Evolutionary conservation across 441 rosid species (phyloP).

Genomic region (Geranium incanum): DNA sequence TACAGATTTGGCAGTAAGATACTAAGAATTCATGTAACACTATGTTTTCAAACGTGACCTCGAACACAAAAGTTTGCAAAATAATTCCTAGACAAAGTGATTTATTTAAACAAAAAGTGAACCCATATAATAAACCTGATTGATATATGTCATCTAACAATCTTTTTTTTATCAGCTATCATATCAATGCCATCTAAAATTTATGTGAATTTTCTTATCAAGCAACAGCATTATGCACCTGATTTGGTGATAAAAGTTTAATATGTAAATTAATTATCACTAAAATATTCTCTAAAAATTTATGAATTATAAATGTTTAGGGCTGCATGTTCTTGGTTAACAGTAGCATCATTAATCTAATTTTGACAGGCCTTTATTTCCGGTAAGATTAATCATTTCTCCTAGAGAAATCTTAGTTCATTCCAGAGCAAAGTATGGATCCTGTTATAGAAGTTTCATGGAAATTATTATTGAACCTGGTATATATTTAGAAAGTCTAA

Average conservation of each 20-base stretch:
- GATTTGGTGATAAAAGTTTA: not conserved
- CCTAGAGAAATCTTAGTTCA: not conserved
- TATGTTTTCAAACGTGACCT: not conserved
- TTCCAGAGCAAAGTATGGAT: not conserved
- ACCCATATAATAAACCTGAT: not conserved
- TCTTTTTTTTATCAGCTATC: not conserved
- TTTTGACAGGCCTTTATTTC: not conserved
- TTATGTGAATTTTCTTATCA: not conserved
- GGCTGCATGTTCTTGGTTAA: not conserved
- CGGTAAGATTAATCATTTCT: not conserved
- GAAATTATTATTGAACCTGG: not conserved
- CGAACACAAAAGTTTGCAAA: not conserved
- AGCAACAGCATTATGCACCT: not conserved
- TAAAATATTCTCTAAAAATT: not conserved
- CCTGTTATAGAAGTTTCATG: not conserved
- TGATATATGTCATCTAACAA: not conserved
- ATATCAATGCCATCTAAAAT: too few relatives aligned
- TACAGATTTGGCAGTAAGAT: conserved; percentile 11
- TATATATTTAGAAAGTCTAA: not conserved
- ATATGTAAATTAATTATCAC: not conserved
- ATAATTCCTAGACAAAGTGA: not conserved
- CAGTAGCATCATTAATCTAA: not conserved
- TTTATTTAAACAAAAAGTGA: conserved; percentile 1
- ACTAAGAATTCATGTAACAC: conserved; percentile 5
- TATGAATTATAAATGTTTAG: not conserved